phyloP scores from a whole-genome alignment of 805 yeast genomes.

The Metschnikowia corniflorae region DNA sequence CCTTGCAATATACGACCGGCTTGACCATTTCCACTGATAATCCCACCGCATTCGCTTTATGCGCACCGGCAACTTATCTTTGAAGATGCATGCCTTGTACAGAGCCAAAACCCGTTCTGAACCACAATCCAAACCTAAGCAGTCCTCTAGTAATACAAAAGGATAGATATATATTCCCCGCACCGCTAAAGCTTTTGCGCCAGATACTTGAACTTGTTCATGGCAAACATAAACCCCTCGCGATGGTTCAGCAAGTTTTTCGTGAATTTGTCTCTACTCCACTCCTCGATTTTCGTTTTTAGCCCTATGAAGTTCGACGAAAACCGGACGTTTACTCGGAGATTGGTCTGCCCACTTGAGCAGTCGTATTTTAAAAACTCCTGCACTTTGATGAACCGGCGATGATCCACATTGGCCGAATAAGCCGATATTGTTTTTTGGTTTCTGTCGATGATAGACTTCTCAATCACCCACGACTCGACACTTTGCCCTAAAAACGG shows the following conservation, averaged over 20 bases:
- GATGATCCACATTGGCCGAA: conserved; percentile 82
- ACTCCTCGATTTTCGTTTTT: conserved; percentile 70
- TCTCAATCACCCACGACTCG: conserved; percentile 80
- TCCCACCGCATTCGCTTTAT: no score
- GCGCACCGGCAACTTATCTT: no score
- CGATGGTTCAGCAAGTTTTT: conserved; percentile 65
- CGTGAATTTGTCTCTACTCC: conserved; percentile 71
- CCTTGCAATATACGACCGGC: no score
- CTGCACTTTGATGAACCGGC: conserved; percentile 70
- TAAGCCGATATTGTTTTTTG: conserved; percentile 57
- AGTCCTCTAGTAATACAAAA: no score
- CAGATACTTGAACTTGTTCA: conserved; percentile 49
- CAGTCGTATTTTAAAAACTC: conserved; percentile 60
- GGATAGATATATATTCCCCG: no score
- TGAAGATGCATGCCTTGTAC: no score
- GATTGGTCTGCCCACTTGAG: conserved; percentile 36
- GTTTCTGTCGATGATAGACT: conserved; percentile 65
- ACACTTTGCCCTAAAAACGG: conserved; percentile 65
- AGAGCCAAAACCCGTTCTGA: no score
- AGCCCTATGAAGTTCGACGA: conserved; percentile 67
- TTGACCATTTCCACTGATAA: no score
- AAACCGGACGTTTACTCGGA: conserved; percentile 62
- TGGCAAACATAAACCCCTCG: conserved; percentile 72
- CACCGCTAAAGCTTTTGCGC: no score
- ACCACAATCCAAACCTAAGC: no score